Conservation (phyloP, 495 filamentous ascomycete genomes). For the Talaromyces adpressus region DNA sequence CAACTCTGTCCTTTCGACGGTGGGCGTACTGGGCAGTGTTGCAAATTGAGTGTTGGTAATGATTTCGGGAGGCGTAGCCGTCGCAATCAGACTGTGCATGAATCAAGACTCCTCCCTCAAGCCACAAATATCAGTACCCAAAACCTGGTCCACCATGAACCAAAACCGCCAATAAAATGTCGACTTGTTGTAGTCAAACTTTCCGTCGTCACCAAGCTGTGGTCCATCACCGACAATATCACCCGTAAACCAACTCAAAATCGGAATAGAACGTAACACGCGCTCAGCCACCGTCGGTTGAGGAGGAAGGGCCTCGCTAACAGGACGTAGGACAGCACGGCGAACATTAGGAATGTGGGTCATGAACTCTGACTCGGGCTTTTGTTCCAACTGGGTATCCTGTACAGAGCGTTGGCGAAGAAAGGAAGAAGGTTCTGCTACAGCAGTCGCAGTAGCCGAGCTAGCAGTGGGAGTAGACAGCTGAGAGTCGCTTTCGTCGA, state of each 20-base stretch:
- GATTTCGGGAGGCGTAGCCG: too few relatives aligned
- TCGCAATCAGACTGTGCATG: neutral
- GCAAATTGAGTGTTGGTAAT: too few relatives aligned
- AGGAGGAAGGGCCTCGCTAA: slow-evolving; percentile 56
- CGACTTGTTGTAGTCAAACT: slow-evolving; percentile 68
- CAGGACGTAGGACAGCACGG: slow-evolving; percentile 43
- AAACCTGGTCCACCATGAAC: slow-evolving; percentile 37
- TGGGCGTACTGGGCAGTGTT: too few relatives aligned
- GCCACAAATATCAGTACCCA: slow-evolving; percentile 46
- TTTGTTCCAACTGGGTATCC: slow-evolving; percentile 15
- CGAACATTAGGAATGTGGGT: slow-evolving; percentile 44
- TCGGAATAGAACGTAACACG: slow-evolving; percentile 52
- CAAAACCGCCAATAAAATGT: slow-evolving; percentile 69
- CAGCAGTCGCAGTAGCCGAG: slow-evolving; percentile 54
- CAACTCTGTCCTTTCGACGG: too few relatives aligned
- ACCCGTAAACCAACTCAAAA: slow-evolving; percentile 63
- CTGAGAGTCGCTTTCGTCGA: slow-evolving; percentile 23
- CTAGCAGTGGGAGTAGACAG: slow-evolving; percentile 44
- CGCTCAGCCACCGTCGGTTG: slow-evolving; percentile 54
- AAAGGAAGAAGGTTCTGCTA: slow-evolving; percentile 14
- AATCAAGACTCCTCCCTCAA: slow-evolving; percentile 39
- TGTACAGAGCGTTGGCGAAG: slow-evolving; percentile 24
- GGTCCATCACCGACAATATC: slow-evolving; percentile 76
- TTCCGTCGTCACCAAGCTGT: slow-evolving; percentile 68
- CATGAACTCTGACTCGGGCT: slow-evolving; percentile 41